Evolutionary conservation across 2,329 filamentous ascomycete genomes (phyloP), one percentile per base, ranked within the genome.

Genomic region (Diaporthe nobilis): DNA sequence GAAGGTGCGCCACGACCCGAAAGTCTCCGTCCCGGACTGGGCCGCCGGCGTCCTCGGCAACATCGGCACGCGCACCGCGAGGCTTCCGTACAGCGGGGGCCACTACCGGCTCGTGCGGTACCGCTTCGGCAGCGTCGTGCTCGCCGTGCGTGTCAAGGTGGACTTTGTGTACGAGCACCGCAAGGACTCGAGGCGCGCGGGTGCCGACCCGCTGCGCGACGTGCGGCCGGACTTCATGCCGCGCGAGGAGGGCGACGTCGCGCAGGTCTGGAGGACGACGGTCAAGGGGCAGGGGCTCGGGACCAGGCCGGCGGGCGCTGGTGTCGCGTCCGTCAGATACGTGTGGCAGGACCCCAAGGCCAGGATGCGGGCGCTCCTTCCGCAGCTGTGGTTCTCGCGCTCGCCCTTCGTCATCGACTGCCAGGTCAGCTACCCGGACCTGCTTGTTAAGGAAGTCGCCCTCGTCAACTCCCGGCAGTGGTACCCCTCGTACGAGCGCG

Each of bases 101-200:
- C 72, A 76, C 44, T 75, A 72, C 51, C 75, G 75, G 9, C 49
- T 76, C 7, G 60, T 76, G 37, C 58, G 75, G 0, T 76, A 76
- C 47, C 67, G 60, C 0, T n/a, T 76, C 20, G 75, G 75, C 9
- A 13, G 12, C 9, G 39, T 75, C 25, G 60, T 55, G 6, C 51
- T 71, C 20, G 67, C 70, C 20, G 75, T 76, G 10, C 67, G 75
- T 5, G 67, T 51, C 15, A 76, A 72, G 67, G 58, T 76, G 1
- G 75, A 76, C 34, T 68, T 74, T 13, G 67, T 60, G 10, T 49
- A 65, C 25, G 60, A 75, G 57, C 53, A 72, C 42, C 44, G 34
- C 42, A 49, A 58, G 67, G 20, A 9, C 17, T 9, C 67, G 5
- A 9, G 12, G 5, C 42, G 8, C 12, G 28, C 61, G 5, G 3